These are phyloP conservation scores for Fusarium sp. DNA, from an alignment of 2,329 filamentous ascomycete species.

Conservation along the genomic window DNA sequence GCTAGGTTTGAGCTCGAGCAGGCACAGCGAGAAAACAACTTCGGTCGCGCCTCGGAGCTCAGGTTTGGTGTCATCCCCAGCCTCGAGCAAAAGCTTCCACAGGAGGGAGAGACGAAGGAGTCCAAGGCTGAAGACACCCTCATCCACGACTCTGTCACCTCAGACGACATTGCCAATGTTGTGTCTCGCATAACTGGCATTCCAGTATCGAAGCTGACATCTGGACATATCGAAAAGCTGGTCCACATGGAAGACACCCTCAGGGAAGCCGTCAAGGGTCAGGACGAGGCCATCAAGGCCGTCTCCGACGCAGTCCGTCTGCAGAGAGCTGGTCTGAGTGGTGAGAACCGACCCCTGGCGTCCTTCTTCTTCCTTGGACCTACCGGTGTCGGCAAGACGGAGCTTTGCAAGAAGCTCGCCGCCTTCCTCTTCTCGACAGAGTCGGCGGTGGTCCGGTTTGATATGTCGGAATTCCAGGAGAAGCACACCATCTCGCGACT, in stretches of 20 bases:
- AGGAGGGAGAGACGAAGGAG: conserved; percentile 69
- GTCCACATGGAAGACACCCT: conserved; percentile 96
- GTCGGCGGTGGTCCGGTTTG: conserved; percentile 90
- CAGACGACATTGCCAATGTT: conserved; percentile 93
- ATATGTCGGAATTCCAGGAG: conserved; percentile 98
- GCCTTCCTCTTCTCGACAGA: conserved; percentile 94
- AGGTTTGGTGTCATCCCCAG: conserved; percentile 88
- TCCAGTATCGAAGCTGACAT: conserved; percentile 90
- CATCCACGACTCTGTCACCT: conserved; percentile 93
- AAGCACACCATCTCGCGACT: conserved; percentile 95
- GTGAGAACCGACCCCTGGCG: conserved; percentile 90
- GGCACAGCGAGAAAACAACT: conserved; percentile 89
- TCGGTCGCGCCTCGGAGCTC: conserved; percentile 89
- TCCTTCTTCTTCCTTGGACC: conserved; percentile 98
- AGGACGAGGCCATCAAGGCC: conserved; percentile 91
- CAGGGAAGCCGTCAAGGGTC: conserved; percentile 85
- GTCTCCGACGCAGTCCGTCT: conserved; percentile 94
- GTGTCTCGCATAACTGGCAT: conserved; percentile 94
- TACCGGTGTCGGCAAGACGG: conserved; percentile 96
- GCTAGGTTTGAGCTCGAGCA: conserved; percentile 87
- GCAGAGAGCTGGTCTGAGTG: conserved; percentile 91
- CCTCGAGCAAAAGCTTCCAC: conserved; percentile 82
- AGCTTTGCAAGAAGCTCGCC: conserved; percentile 96
- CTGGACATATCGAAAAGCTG: conserved; percentile 93
- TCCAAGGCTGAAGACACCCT: conserved; percentile 64